Conservation (phyloP, 129 eudicot genomes). For the Flaveria linearis region DNA sequence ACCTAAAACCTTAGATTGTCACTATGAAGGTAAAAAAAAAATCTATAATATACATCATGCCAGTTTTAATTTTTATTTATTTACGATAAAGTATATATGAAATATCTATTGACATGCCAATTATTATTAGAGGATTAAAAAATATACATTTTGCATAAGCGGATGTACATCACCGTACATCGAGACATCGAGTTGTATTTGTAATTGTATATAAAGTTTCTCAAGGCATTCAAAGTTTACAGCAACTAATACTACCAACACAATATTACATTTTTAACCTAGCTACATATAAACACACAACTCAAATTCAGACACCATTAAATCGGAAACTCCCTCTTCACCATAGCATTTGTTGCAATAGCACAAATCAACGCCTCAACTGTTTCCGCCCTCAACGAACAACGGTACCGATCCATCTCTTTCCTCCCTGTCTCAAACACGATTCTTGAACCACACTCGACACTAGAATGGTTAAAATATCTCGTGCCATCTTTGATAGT, state of each 20-base stretch:
- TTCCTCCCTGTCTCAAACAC: background rate
- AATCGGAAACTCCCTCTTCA: background rate
- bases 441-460: slow-evolving; percentile 19
- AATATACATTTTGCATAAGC: too few species aligned
- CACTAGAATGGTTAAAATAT: slow-evolving; percentile 61
- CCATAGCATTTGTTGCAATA: background rate
- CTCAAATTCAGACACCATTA: background rate
- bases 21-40: too few species aligned
- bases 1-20: too few species aligned
- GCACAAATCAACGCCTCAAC: background rate
- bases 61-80: too few species aligned
- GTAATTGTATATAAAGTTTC: background rate
- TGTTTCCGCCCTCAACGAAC: background rate
- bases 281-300: background rate
- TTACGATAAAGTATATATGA: too few species aligned
- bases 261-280: background rate
- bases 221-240: background rate
- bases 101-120: too few species aligned
- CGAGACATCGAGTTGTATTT: too few species aligned
- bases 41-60: too few species aligned
- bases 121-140: too few species aligned
- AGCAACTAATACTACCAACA: background rate
- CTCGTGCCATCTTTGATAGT: slow-evolving; percentile 74
- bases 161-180: too few species aligned
- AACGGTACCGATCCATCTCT: background rate